Conservation (phyloP, 768 basidiomycete species). For the Rubroboletus pulcherrimus region DNA sequence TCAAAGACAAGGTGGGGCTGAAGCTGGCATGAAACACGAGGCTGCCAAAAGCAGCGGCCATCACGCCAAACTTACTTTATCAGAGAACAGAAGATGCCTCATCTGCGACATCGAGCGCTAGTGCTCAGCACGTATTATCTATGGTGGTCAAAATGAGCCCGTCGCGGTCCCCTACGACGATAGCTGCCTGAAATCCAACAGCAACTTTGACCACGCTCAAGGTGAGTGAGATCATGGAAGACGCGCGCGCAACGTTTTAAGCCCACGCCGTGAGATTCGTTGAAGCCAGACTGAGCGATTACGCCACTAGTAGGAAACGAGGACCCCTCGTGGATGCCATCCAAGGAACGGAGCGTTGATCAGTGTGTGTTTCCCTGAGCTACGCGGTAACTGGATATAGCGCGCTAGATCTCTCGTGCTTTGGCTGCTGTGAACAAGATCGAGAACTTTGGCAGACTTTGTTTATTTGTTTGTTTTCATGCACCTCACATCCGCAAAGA, state of each 20-base stretch:
- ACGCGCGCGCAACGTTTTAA: conserved; percentile 13
- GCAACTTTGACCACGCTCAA: neutral
- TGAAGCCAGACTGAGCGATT: conserved; percentile 19
- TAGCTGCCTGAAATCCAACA: neutral
- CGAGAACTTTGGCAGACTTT: neutral
- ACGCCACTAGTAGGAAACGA: conserved; percentile 24
- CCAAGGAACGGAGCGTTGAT: conserved; percentile 3
- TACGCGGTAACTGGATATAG: neutral
- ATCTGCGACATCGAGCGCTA: conserved; percentile 10
- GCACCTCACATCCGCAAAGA: neutral
- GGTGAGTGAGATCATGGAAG: conserved; percentile 3
- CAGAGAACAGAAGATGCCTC: conserved; percentile 12
- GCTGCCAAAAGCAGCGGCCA: conserved; percentile 31
- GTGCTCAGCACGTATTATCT: conserved; percentile 1
- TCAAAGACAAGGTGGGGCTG: conserved; percentile 26
- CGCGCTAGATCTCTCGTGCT: too few relatives aligned
- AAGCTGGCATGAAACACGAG: conserved; percentile 33
- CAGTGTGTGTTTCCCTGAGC: neutral
- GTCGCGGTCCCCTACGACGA: neutral
- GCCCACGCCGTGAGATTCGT: conserved; percentile 19
- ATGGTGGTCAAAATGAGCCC: neutral
- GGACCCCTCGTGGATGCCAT: conserved; percentile 27
- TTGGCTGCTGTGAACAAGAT: neutral
- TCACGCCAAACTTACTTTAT: conserved; percentile 25
- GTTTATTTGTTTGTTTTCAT: neutral